phyloP scores from a whole-genome alignment of 140 eudicot genomes.

The Senecio squalidus region DNA sequence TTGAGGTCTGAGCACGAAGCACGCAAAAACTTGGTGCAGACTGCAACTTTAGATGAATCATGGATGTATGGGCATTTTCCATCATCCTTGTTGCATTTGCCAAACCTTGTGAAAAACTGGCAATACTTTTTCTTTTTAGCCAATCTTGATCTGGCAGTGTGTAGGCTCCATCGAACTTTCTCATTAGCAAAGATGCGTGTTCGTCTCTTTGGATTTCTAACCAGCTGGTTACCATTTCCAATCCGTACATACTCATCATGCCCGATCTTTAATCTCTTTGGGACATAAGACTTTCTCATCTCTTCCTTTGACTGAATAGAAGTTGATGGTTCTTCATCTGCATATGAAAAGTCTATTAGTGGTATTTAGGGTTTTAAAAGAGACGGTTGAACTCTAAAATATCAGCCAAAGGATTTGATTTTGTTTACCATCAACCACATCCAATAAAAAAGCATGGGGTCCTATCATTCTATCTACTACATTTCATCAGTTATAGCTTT shows the following conservation, averaged over 20 bases:
- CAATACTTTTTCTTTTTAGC: conserved; percentile 84
- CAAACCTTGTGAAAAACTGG: conserved; percentile 92
- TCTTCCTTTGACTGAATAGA: conserved; percentile 36
- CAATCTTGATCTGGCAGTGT: conserved; percentile 83
- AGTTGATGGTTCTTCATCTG: conserved; percentile 57
- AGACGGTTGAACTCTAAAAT: not conserved
- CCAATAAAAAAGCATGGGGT: not conserved
- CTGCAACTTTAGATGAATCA: conserved; percentile 81
- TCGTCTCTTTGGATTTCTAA: conserved; percentile 89
- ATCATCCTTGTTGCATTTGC: conserved; percentile 88
- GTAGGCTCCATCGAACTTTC: conserved; percentile 97
- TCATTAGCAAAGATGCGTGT: conserved; percentile 82
- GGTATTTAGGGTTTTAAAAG: not conserved
- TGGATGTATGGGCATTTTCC: conserved; percentile 93
- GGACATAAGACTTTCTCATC: conserved; percentile 57
- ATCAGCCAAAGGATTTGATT: not conserved
- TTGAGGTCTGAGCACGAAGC: conserved; percentile 66
- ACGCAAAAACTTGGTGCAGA: conserved; percentile 82
- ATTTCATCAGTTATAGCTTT: conserved; percentile 1
- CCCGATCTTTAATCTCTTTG: conserved; percentile 75
- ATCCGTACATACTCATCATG: conserved; percentile 91
- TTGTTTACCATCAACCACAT: not conserved
- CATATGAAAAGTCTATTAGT: conserved; percentile 19
- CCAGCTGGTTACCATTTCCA: conserved; percentile 92
- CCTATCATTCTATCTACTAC: not conserved